A percentile compares a stretch with the other conserved stretches of the same genome.
Conservation (phyloP, 495 filamentous ascomycete genomes). For the Aspergillus indologenus region DNA sequence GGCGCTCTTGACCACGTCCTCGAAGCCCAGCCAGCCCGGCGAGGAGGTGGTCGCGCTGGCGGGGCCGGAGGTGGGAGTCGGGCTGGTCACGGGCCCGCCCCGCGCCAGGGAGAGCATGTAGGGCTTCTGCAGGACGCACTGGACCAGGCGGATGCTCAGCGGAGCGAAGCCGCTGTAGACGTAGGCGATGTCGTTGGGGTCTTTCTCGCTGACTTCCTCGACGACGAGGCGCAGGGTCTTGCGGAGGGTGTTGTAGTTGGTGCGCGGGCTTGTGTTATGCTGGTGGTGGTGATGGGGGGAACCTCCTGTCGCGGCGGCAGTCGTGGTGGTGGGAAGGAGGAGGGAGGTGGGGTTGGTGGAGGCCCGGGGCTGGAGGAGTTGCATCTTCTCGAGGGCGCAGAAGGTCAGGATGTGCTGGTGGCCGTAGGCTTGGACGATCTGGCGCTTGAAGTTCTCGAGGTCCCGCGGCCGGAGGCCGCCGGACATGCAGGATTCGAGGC, state of each 20-base stretch:
- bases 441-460: constrained; percentile 81
- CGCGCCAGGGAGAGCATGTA: constrained; percentile 68
- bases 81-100: constrained; percentile 42
- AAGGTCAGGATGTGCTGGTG: constrained; percentile 92
- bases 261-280: background rate
- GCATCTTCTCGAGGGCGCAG: constrained; percentile 83
- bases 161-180: constrained; percentile 97
- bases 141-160: constrained; percentile 88
- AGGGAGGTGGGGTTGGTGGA: constrained; percentile 63
- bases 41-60: constrained; percentile 52
- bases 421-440: constrained; percentile 89
- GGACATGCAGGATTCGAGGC: constrained; percentile 84
- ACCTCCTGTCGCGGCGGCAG: constrained; percentile 54
- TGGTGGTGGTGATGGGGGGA: background rate
- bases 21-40: constrained; percentile 87
- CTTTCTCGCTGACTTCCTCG: constrained; percentile 94
- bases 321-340: constrained; percentile 56
- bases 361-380: constrained; percentile 69
- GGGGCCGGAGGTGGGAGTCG: constrained; percentile 42
- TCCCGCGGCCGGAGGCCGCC: constrained; percentile 85
- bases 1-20: constrained; percentile 81
- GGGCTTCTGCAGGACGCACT: constrained; percentile 89
- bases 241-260: constrained; percentile 85
- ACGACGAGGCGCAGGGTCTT: constrained; percentile 84
- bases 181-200: constrained; percentile 95